These are phyloP conservation scores for Xylaria cubensis DNA, from an alignment of 495 filamentous ascomycete genomes.

Conservation along the genomic window DNA sequence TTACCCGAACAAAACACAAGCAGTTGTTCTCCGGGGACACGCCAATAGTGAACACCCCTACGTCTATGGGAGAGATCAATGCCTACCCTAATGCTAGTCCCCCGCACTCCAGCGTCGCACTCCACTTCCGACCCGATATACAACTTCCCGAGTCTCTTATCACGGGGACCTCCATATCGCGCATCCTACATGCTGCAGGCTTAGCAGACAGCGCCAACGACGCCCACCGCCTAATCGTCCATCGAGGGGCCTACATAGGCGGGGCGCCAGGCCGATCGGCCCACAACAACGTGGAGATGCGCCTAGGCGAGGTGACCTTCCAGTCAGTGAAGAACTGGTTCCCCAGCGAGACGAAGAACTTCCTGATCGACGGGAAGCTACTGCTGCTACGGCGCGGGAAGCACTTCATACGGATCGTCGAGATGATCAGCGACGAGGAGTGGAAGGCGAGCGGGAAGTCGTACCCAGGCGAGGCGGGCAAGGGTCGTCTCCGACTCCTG, in stretches of 20 bases:
- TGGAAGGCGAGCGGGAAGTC: constrained; percentile 53
- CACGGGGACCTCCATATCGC: constrained; percentile 63
- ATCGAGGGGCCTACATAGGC: constrained; percentile 70
- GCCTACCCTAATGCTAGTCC: constrained; percentile 10
- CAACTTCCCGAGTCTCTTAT: constrained; percentile 72
- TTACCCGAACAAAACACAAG: constrained; percentile 64
- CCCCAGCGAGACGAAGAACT: constrained; percentile 62
- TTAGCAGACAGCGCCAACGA: constrained; percentile 69
- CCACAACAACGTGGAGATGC: constrained; percentile 54
- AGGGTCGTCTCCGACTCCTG: constrained; percentile 45
- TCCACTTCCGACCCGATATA: constrained; percentile 53
- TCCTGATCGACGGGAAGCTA: constrained; percentile 66
- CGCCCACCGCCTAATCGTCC: constrained; percentile 66
- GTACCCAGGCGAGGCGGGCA: constrained; percentile 53
- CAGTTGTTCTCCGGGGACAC: constrained; percentile 54
- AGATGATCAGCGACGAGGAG: constrained; percentile 74
- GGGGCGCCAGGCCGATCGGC: constrained; percentile 56
- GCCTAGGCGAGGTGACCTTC: constrained; percentile 63
- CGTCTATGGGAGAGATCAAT: background rate
- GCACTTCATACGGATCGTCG: constrained; percentile 76
- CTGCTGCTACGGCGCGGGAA: constrained; percentile 80
- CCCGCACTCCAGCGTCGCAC: constrained; percentile 21
- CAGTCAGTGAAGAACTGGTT: constrained; percentile 66
- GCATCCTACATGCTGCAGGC: constrained; percentile 71
- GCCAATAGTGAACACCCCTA: background rate